Evolutionary conservation across 495 filamentous ascomycete species (phyloP).

Genomic region (Penicillium verhagenii): DNA sequence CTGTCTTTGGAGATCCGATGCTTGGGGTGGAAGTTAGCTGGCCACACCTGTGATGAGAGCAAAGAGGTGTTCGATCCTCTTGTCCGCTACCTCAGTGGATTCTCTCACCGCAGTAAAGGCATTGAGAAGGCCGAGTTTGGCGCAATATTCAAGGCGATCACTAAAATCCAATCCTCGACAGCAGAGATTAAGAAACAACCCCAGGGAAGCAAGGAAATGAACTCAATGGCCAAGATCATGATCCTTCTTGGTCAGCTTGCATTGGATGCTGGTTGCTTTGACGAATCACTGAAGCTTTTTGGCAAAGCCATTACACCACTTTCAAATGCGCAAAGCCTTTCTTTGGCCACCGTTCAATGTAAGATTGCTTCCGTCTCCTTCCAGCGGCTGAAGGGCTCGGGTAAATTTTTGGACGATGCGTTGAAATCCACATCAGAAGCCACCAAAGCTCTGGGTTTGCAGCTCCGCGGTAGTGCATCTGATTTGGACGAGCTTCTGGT

Average conservation of each 20-base stretch:
- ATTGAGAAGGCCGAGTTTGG: slow-evolving; percentile 43
- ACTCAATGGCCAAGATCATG: slow-evolving; percentile 33
- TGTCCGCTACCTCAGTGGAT: slow-evolving; percentile 61
- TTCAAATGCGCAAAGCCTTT: slow-evolving; percentile 34
- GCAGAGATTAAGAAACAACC: slow-evolving; percentile 29
- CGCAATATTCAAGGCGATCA: slow-evolving; percentile 34
- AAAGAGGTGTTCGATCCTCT: slow-evolving; percentile 73
- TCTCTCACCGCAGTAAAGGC: slow-evolving; percentile 51
- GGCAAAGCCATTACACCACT: slow-evolving; percentile 33
- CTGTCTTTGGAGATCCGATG: slow-evolving; percentile 65
- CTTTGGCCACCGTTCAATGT: slow-evolving; percentile 39
- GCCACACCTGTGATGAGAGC: slow-evolving; percentile 64
- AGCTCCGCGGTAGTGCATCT: slow-evolving; percentile 58
- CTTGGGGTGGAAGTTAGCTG: slow-evolving; percentile 68
- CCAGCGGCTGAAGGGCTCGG: slow-evolving; percentile 32
- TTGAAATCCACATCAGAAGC: slow-evolving; percentile 33
- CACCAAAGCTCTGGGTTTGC: slow-evolving; percentile 52
- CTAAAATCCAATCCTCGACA: slow-evolving; percentile 38
- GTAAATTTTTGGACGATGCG: slow-evolving; percentile 18
- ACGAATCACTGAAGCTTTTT: slow-evolving; percentile 44
- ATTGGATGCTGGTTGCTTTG: slow-evolving; percentile 43
- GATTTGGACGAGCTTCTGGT: slow-evolving; percentile 71
- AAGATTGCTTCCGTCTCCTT: slow-evolving; percentile 44
- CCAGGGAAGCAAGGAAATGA: slow-evolving; percentile 21
- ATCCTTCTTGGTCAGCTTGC: slow-evolving; percentile 44